Evolutionary conservation across 257 asterid species (phyloP).

Genomic region (Mentha longifolia): DNA sequence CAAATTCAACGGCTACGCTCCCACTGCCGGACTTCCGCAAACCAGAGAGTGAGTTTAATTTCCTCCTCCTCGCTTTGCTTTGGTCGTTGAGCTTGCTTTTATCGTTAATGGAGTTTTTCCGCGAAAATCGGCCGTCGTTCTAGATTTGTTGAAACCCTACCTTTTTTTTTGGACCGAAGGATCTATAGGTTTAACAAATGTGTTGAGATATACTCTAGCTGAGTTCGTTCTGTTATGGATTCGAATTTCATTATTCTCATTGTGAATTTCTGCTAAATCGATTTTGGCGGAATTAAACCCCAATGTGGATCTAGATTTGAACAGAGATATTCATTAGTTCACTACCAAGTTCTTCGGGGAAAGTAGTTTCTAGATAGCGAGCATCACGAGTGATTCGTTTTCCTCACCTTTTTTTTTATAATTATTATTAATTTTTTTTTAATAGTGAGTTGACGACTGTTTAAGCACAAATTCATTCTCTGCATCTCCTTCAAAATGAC

Average conservation of each 20-base stretch:
- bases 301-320: neutral
- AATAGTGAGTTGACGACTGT: neutral
- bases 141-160: neutral
- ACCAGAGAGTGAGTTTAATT: conserved; percentile 62
- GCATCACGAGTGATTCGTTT: neutral
- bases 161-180: neutral
- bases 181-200: neutral
- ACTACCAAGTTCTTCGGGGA: neutral
- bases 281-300: neutral
- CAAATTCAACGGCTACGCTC: conserved; percentile 85
- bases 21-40: conserved; percentile 87
- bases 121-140: neutral
- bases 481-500: neutral
- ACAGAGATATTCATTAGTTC: neutral
- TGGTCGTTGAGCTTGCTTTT: neutral
- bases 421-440: too few species aligned
- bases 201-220: neutral
- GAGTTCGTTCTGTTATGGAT: neutral
- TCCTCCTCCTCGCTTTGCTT: neutral
- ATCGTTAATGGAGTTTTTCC: neutral
- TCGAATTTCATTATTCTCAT: neutral
- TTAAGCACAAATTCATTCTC: neutral
- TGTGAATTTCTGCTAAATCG: neutral
- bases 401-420: too few species aligned
- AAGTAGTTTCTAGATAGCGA: neutral